Evolutionary conservation across 495 filamentous ascomycete species (phyloP), one percentile per base, ranked within the genome.

Genomic region (Aspergillus cristatus): DNA sequence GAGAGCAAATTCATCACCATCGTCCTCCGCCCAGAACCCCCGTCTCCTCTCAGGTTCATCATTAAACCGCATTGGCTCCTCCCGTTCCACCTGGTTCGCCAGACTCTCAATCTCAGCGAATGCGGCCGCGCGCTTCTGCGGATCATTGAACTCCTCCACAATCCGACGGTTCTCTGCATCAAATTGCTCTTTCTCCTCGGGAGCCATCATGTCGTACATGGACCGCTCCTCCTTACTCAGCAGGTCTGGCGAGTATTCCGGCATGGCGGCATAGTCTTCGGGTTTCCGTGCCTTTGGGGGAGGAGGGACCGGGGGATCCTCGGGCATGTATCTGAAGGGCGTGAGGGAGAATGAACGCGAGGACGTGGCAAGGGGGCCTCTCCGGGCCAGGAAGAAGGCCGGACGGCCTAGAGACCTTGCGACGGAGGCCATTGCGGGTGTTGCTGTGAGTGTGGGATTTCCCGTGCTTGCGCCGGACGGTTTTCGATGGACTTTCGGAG

Each of bases 1-100:
- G 11, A 63, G 42, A 22, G 56, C 57, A 36, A 69, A 57, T 26
- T 74, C 71, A 31, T 76, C 67, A 10, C 68, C 60, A 18, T 71
- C 67, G 37, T 75, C 71, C 48, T 73, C 63, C 6, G 68, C 67
- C 66, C 77, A 70, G 49, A 78, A 71, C 0, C 62, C 62, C 1
- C 55, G 60, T 3, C 40, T n/a, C 14, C 46, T 56, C 30, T 45
- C 34, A 4, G 46, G 47, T 1, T 48, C 28, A 26, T 66, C 62
- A 4, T 63, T 57, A 16, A 65, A 69, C 26, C 56, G 45, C 24
- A 66, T 28, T 14, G 54, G 56, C 7, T 45, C 39, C 11, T 56
- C 46, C 37, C 47, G 57, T 10, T 70, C 63, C 18, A 69, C 48
- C 25, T 57, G 47, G 8, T 38, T 36, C 24, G 57, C 55, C 8